Conservation (phyloP, 148 eudicot genomes). For the Talinum fruticosum region DNA sequence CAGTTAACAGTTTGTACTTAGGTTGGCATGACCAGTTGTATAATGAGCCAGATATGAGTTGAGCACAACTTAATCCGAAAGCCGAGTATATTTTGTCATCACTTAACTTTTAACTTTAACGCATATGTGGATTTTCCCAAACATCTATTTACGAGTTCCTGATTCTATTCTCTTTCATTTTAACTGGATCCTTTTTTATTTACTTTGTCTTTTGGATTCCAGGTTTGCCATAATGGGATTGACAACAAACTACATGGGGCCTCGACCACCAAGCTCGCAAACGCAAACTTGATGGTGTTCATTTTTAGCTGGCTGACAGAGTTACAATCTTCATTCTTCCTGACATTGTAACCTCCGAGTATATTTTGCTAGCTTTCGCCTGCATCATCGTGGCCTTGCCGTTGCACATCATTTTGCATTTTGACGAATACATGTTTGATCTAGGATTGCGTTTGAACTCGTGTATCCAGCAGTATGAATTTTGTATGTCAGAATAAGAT, state of each 20-base stretch:
- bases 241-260: constrained; percentile 55
- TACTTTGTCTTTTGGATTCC: constrained; percentile 14
- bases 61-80: no score
- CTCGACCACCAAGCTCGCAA: constrained; percentile 24
- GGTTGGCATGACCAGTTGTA: no score
- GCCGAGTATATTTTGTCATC: no score
- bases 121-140: no score
- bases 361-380: neutral
- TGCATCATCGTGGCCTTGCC: neutral
- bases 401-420: neutral
- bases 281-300: constrained; percentile 20
- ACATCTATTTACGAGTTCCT: no score
- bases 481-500: neutral
- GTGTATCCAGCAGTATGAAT: neutral
- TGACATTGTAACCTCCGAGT: neutral
- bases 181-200: neutral
- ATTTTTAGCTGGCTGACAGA: neutral
- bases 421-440: neutral
- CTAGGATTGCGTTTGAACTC: neutral
- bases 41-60: no score
- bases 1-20: no score
- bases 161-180: no score
- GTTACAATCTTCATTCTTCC: neutral
- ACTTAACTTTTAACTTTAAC: no score
- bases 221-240: constrained; percentile 73